Conservation (phyloP, 2,329 filamentous ascomycete species). For the Fusarium fujikuroi region DNA sequence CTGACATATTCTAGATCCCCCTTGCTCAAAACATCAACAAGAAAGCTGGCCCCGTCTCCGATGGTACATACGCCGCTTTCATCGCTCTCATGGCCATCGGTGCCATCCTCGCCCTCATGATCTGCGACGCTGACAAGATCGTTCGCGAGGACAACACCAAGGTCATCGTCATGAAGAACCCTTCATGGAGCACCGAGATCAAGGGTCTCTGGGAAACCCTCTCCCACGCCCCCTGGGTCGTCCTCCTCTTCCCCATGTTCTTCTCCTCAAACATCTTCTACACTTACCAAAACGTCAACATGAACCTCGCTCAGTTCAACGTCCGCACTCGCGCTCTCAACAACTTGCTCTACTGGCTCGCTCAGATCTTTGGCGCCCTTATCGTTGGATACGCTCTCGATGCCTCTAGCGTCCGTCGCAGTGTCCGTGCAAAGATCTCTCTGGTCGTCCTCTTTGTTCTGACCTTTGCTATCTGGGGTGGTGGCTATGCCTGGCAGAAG, state of each 20-base stretch:
- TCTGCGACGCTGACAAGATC: slow-evolving; percentile 58
- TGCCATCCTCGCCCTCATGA: slow-evolving; percentile 58
- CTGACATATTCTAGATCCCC: slow-evolving; percentile 62
- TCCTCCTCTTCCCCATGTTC: slow-evolving; percentile 62
- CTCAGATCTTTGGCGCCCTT: slow-evolving; percentile 65
- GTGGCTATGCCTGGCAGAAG: slow-evolving; percentile 73
- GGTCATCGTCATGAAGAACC: slow-evolving; percentile 50
- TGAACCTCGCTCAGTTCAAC: slow-evolving; percentile 66
- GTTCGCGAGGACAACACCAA: slow-evolving; percentile 54
- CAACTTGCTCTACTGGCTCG: slow-evolving; percentile 65
- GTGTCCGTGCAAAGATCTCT: slow-evolving; percentile 57
- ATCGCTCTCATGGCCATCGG: slow-evolving; percentile 61
- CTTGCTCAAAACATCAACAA: slow-evolving; percentile 77
- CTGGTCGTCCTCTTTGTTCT: slow-evolving; percentile 59
- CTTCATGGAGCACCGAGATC: slow-evolving; percentile 48
- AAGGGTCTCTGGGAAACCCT: slow-evolving; percentile 58
- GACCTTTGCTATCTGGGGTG: slow-evolving; percentile 66
- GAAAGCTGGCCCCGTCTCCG: slow-evolving; percentile 57
- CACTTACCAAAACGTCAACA: slow-evolving; percentile 66
- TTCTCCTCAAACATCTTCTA: slow-evolving; percentile 67
- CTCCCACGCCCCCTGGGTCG: slow-evolving; percentile 45
- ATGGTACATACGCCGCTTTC: slow-evolving; percentile 62
- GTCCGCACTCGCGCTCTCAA: slow-evolving; percentile 66
- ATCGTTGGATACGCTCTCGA: slow-evolving; percentile 60
- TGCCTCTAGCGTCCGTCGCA: slow-evolving; percentile 54